Percentiles rank a stretch among this genome's conserved stretches.
These are phyloP conservation scores for Talaromyces stipitatus DNA, from an alignment of 495 filamentous ascomycete species.

Conservation along the genomic window DNA sequence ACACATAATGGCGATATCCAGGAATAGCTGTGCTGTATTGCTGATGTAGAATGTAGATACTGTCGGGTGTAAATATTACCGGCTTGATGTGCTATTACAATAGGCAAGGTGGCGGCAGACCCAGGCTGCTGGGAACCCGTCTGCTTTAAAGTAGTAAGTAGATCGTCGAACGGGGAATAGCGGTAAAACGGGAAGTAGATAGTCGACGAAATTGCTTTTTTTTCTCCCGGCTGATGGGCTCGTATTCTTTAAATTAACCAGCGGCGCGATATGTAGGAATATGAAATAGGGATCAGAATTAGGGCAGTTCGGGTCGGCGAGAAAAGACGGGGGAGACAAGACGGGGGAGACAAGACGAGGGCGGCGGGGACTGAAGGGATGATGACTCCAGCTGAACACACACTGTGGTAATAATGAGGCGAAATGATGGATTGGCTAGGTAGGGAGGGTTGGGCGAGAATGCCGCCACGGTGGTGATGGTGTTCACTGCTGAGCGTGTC, in stretches of 20 bases:
- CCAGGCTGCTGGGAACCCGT: not conserved
- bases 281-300: not conserved
- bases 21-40: not conserved
- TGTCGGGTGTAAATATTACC: not conserved
- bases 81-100: not conserved
- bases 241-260: not conserved
- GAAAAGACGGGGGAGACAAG: not conserved
- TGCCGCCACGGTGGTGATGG: not conserved
- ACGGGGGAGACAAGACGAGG: not conserved
- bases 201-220: not conserved
- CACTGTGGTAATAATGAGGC: not conserved
- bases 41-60: not conserved
- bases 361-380: not conserved
- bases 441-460: not conserved
- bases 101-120: not conserved
- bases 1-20: not conserved
- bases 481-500: not conserved
- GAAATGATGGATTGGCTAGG: not conserved
- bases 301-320: not conserved
- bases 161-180: not conserved
- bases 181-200: not conserved
- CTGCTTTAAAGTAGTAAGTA: not conserved
- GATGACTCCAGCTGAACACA: not conserved
- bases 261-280: not conserved
- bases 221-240: not conserved